These are phyloP conservation scores for Botrytis sinoallii DNA, from an alignment of 2,329 filamentous ascomycete species.

Conservation along the genomic window DNA sequence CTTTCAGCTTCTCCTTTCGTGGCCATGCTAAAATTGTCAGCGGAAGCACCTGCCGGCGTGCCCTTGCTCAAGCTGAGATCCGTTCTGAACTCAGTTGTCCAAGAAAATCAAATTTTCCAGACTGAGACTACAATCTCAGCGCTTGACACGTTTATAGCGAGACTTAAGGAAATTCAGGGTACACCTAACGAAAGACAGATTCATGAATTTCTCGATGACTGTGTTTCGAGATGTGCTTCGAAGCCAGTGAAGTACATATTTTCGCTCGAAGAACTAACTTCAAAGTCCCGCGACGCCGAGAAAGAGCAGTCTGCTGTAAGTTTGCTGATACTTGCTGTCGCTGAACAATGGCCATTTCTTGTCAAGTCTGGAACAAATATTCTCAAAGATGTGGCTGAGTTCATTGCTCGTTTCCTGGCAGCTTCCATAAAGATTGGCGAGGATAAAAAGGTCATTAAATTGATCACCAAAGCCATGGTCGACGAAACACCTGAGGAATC, in stretches of 20 bases:
- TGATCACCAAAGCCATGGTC: constrained; percentile 45
- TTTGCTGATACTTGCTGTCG: constrained; percentile 64
- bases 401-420: constrained; percentile 57
- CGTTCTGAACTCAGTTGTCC: constrained; percentile 58
- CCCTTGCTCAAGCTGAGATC: constrained; percentile 50
- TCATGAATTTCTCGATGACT: constrained; percentile 79
- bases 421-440: constrained; percentile 53
- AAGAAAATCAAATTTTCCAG: constrained; percentile 66
- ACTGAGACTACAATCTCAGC: constrained; percentile 42
- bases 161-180: constrained; percentile 33
- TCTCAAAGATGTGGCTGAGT: constrained; percentile 50
- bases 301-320: constrained; percentile 48
- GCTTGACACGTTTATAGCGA: constrained; percentile 48
- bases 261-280: constrained; percentile 53
- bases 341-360: constrained; percentile 75
- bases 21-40: constrained; percentile 61
- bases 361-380: constrained; percentile 49
- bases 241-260: constrained; percentile 84
- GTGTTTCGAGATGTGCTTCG: constrained; percentile 68
- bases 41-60: constrained; percentile 48
- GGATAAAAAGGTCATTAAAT: constrained; percentile 45
- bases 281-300: constrained; percentile 39
- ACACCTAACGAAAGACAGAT: constrained; percentile 44
- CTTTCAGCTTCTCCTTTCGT: constrained; percentile 67
- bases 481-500: constrained; percentile 41